Evolutionary conservation across 768 basidiomycete species (phyloP).

Genomic region (Mycena polygramma): DNA sequence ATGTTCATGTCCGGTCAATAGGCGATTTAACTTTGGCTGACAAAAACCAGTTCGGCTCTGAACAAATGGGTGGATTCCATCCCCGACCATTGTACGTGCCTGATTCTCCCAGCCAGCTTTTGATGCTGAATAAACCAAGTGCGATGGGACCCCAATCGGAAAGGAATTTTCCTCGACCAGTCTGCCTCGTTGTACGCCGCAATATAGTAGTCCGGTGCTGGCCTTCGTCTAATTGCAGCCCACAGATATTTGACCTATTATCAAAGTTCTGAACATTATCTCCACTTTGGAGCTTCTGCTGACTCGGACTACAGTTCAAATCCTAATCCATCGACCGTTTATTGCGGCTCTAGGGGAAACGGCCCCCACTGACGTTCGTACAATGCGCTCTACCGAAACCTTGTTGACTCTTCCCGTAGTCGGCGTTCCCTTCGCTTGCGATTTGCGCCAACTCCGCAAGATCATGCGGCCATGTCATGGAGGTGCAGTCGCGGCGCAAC

Average conservation of each 20-base stretch:
- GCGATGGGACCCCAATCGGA: constrained; percentile 31
- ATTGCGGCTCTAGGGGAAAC: constrained; percentile 14
- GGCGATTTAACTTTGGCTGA: too few relatives aligned
- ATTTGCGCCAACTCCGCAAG: constrained; percentile 54
- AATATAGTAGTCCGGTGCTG: neutral
- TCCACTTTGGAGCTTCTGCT: neutral
- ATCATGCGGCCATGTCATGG: constrained; percentile 61
- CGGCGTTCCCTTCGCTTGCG: constrained; percentile 11
- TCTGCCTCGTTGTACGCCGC: constrained; percentile 26
- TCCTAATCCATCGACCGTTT: constrained; percentile 29
- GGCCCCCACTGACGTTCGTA: neutral
- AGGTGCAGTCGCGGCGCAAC: constrained; percentile 50
- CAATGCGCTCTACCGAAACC: neutral
- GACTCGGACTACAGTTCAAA: constrained; percentile 10
- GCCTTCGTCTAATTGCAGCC: neutral
- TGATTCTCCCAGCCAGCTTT: neutral
- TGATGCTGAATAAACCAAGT: constrained; percentile 2
- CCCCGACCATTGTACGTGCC: constrained; percentile 21
- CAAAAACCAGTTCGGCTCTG: constrained; percentile 22
- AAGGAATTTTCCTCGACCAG: constrained; percentile 32
- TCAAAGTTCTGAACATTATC: constrained; percentile 19
- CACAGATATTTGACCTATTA: constrained; percentile 31
- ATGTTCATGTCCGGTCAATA: neutral
- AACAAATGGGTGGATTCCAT: constrained; percentile 27
- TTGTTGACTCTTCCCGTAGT: too few relatives aligned